Percentiles rank a stretch among this genome's conserved stretches.
phyloP scores from a whole-genome alignment of 139 green algal species.

The Coelastrella sp. region DNA sequence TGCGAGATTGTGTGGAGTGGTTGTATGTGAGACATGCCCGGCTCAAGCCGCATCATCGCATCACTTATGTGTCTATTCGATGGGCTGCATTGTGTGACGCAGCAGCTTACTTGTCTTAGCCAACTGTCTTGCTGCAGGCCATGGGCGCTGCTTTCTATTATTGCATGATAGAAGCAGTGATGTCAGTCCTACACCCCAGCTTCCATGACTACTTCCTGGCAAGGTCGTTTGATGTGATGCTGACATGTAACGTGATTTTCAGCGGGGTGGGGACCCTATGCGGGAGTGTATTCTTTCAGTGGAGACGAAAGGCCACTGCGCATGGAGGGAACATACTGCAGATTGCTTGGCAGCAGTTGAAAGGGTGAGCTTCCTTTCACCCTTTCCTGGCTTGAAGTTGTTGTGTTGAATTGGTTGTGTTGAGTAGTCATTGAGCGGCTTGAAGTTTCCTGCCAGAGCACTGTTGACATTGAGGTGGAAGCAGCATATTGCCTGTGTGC shows the following conservation, averaged over 20 bases:
- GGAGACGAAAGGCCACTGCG: not conserved
- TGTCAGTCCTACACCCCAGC: constrained; percentile 5
- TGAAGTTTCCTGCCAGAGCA: too few species aligned
- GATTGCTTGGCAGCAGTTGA: constrained; percentile 22
- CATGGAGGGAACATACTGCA: not conserved
- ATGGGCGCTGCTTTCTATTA: constrained; percentile 37
- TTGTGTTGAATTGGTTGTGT: too few species aligned
- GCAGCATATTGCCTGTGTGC: too few species aligned
- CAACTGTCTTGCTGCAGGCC: not conserved
- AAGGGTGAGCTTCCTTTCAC: not conserved
- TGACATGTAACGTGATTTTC: not conserved
- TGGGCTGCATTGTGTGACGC: too few species aligned
- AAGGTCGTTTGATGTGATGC: constrained; percentile 21
- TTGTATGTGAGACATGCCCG: too few species aligned
- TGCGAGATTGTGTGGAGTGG: too few species aligned
- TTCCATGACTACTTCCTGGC: constrained; percentile 40
- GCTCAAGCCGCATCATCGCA: too few species aligned
- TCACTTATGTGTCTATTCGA: too few species aligned
- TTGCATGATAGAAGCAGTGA: constrained; percentile 7
- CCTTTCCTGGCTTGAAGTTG: too few species aligned
- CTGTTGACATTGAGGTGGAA: too few species aligned
- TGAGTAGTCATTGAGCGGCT: too few species aligned
- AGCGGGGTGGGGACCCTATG: constrained; percentile 1
- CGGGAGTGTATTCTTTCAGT: constrained; percentile 4
- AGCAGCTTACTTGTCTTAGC: too few species aligned